Percentiles rank a stretch among this genome's conserved stretches.
Evolutionary conservation across 371 early-diverging fungal genomes (phyloP).

Genomic region (Capillidium rhysosporum): DNA sequence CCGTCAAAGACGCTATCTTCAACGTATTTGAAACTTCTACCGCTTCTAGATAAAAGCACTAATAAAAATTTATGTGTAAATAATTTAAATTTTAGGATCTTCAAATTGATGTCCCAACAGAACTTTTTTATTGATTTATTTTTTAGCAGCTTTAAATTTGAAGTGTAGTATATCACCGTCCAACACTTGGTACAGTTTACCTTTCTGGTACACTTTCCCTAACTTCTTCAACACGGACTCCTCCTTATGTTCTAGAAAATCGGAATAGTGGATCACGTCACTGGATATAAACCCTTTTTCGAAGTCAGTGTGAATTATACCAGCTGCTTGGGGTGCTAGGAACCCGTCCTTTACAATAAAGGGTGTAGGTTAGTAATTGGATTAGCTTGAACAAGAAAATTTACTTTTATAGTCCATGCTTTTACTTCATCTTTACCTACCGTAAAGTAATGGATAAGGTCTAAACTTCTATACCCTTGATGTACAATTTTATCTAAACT

Average conservation of each 20-base stretch:
- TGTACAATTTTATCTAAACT: constrained; percentile 79
- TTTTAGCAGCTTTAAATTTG: constrained; percentile 12
- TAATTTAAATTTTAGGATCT: too few relatives aligned
- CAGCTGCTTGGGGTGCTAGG: constrained; percentile 94
- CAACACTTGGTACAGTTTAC: constrained; percentile 86
- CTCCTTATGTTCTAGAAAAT: constrained; percentile 48
- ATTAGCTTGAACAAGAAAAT: constrained; percentile 5
- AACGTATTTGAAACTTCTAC: constrained; percentile 23
- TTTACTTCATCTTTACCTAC: constrained; percentile 88
- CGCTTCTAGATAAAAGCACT: too few relatives aligned
- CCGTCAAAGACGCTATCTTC: constrained; percentile 45
- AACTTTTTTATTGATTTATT: too few relatives aligned
- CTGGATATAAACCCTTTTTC: constrained; percentile 95
- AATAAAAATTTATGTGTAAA: too few relatives aligned
- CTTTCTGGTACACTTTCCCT: constrained; percentile 91
- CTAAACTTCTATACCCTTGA: constrained; percentile 76
- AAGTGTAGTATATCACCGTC: constrained; percentile 84
- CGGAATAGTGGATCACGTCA: constrained; percentile 83
- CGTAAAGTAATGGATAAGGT: constrained; percentile 94
- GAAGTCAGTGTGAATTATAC: constrained; percentile 93
- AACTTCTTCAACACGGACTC: constrained; percentile 80
- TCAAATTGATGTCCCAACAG: too few relatives aligned
- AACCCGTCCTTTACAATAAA: constrained; percentile 17
- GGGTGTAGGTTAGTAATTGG: neutral
- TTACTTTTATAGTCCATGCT: constrained; percentile 86